Evolutionary conservation across 352 stramenopile genomes (phyloP).

Genomic region (Pythium periplocum): DNA sequence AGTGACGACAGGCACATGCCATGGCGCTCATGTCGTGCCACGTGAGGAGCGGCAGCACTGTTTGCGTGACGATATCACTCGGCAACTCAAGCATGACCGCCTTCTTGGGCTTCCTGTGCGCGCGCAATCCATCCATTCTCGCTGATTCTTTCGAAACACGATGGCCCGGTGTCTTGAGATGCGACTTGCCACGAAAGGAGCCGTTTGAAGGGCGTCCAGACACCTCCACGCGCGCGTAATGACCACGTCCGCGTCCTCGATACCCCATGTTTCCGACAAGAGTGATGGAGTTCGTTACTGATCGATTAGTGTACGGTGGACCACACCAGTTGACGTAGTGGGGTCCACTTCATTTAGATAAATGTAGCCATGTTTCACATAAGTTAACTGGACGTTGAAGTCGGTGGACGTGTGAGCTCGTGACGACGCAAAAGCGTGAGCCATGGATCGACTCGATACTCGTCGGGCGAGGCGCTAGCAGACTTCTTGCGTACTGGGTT

Average conservation of each 20-base stretch:
- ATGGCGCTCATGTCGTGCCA: conserved; percentile 42
- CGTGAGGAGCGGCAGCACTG: conserved; percentile 35
- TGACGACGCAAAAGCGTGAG: conserved; percentile 12
- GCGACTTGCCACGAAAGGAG: too few relatives aligned
- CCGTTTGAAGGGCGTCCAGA: too few relatives aligned
- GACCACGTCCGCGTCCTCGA: too few relatives aligned
- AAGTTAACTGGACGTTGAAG: neutral
- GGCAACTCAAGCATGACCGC: conserved; percentile 20
- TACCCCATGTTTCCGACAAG: too few relatives aligned
- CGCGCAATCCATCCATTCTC: too few relatives aligned
- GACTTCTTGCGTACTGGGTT: neutral
- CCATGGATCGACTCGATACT: conserved; percentile 1
- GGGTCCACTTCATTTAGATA: neutral
- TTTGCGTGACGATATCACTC: conserved; percentile 32
- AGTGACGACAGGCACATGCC: conserved; percentile 23
- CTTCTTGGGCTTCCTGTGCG: too few relatives aligned
- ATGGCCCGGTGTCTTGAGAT: too few relatives aligned
- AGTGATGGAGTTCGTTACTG: too few relatives aligned
- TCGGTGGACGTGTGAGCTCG: conserved; percentile 3
- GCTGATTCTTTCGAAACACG: too few relatives aligned
- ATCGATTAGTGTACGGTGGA: conserved; percentile 1
- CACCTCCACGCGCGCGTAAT: too few relatives aligned
- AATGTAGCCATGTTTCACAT: conserved; percentile 4
- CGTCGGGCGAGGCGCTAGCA: too few relatives aligned
- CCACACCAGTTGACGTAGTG: neutral